Percentiles rank a stretch among this genome's conserved stretches.
These are phyloP conservation scores for Candida ovalis DNA, from an alignment of 805 yeast species.

Conservation along the genomic window DNA sequence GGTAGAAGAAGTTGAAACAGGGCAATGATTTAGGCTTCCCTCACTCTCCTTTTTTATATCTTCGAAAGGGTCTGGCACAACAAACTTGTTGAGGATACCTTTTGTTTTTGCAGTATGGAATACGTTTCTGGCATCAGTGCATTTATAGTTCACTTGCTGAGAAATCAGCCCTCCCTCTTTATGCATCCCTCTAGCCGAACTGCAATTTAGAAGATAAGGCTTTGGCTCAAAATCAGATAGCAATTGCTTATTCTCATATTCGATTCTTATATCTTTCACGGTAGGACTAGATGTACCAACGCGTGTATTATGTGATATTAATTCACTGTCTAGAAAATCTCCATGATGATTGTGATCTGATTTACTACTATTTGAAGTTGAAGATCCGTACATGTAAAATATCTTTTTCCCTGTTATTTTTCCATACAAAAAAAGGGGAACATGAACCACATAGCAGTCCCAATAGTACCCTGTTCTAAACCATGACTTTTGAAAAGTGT, in stretches of 20 bases:
- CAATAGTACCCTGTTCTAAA: constrained; percentile 35
- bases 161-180: constrained; percentile 19
- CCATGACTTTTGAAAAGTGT: constrained; percentile 25
- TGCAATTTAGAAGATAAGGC: constrained; percentile 18
- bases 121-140: constrained; percentile 11
- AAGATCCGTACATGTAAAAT: neutral
- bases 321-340: too few relatives aligned
- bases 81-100: too few relatives aligned
- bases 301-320: too few relatives aligned
- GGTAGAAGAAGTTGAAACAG: neutral
- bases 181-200: constrained; percentile 17
- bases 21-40: too few relatives aligned
- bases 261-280: too few relatives aligned
- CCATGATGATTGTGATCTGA: too few relatives aligned
- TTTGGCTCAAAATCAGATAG: constrained; percentile 15
- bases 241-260: too few relatives aligned
- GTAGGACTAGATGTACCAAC: too few relatives aligned
- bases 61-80: too few relatives aligned
- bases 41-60: too few relatives aligned
- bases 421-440: constrained; percentile 30
- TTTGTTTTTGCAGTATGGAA: constrained; percentile 8
- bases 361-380: too few relatives aligned
- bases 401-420: constrained; percentile 8
- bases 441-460: constrained; percentile 36
- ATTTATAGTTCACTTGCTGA: constrained; percentile 12